Percentiles rank a stretch among this genome's conserved stretches.
Evolutionary conservation across 768 basidiomycete genomes (phyloP).

Genomic region (Candolleomyces eurysporus): DNA sequence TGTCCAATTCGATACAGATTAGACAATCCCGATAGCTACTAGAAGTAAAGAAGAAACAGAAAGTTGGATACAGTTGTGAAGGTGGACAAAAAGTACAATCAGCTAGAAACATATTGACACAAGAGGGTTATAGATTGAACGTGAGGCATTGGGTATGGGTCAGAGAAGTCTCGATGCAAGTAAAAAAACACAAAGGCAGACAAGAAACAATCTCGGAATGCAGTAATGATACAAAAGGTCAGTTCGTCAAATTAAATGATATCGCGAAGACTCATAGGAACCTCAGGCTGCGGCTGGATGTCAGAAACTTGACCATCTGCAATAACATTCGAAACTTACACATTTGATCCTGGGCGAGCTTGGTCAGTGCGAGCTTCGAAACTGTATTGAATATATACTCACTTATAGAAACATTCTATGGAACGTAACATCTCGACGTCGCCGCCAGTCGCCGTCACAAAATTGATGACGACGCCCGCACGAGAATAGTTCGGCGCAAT

Average conservation of each 20-base stretch:
- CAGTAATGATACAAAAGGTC: slow-evolving; percentile 81
- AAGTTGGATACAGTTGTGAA: slow-evolving; percentile 66
- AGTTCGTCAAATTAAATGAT: slow-evolving; percentile 60
- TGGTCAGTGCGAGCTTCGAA: background rate
- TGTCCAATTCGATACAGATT: slow-evolving; percentile 51
- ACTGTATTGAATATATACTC: slow-evolving; percentile 8
- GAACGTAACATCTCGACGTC: slow-evolving; percentile 98
- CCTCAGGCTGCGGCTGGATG: slow-evolving; percentile 66
- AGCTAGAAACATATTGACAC: slow-evolving; percentile 10
- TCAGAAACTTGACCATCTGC: slow-evolving; percentile 13
- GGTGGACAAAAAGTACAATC: slow-evolving; percentile 38
- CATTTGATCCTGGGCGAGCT: slow-evolving; percentile 74
- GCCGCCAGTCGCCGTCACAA: slow-evolving; percentile 95
- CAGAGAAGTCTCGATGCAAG: slow-evolving; percentile 50
- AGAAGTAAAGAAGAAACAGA: slow-evolving; percentile 30
- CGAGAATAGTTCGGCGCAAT: slow-evolving; percentile 83
- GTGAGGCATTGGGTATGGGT: slow-evolving; percentile 71
- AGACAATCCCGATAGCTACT: slow-evolving; percentile 40
- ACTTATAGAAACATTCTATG: slow-evolving; percentile 99
- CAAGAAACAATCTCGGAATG: slow-evolving; percentile 34
- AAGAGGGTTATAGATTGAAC: background rate
- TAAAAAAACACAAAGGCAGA: slow-evolving; percentile 33
- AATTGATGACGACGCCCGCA: slow-evolving; percentile 92
- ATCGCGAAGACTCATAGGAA: slow-evolving; percentile 87
- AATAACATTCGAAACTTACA: slow-evolving; percentile 44